Percentiles rank a stretch among this genome's conserved stretches.
These are phyloP conservation scores for Plasmodium malariae DNA, from an alignment of 169 alveolate species.

Conservation along the genomic window DNA sequence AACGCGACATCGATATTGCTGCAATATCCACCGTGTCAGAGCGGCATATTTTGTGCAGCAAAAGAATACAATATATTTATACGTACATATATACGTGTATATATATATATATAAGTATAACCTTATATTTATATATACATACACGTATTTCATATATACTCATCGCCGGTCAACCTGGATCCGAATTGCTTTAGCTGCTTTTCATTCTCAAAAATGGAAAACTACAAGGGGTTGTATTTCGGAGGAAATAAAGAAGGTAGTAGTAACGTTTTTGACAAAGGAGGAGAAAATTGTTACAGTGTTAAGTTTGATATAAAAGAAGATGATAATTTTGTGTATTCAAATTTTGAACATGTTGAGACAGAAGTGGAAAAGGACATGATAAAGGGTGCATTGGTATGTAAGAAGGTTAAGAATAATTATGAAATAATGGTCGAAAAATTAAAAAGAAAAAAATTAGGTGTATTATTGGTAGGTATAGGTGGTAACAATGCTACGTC, in stretches of 20 bases:
- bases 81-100: too few relatives aligned
- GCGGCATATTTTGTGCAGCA: too few relatives aligned
- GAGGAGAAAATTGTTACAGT: neutral
- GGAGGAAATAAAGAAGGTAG: neutral
- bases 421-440: constrained; percentile 54
- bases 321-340: constrained; percentile 31
- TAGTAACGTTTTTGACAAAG: constrained; percentile 4
- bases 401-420: constrained; percentile 23
- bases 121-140: neutral
- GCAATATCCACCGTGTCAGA: too few relatives aligned
- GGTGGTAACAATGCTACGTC: constrained; percentile 95
- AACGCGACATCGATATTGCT: too few relatives aligned
- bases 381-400: constrained; percentile 10
- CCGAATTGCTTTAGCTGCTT: too few relatives aligned
- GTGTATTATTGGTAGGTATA: constrained; percentile 92
- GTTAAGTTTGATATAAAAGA: constrained; percentile 21
- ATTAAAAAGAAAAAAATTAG: constrained; percentile 82
- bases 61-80: too few relatives aligned
- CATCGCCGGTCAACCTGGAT: too few relatives aligned
- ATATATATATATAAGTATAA: too few relatives aligned
- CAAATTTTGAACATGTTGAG: constrained; percentile 44
- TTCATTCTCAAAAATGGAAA: constrained; percentile 12
- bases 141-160: neutral
- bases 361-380: constrained; percentile 21
- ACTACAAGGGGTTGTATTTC: constrained; percentile 23